A percentile compares a stretch with the other conserved stretches of the same genome.
Conservation (phyloP, 116 monocot genomes). For the Dioscorea cayenensis region DNA sequence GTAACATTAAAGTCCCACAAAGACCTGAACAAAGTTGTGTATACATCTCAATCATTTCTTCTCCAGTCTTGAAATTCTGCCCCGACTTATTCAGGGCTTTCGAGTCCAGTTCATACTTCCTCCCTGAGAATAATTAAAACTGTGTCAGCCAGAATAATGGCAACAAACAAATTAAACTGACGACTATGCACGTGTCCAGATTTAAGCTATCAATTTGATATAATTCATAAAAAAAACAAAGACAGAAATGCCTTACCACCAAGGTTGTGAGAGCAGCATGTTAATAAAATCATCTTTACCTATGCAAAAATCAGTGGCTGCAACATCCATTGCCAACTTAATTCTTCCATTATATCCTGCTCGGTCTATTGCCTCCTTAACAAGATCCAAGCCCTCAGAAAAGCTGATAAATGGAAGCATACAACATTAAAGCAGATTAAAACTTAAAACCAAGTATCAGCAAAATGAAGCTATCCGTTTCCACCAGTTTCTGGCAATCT, state of each 20-base stretch:
- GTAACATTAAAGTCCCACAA: background rate
- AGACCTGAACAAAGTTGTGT: constrained; percentile 75
- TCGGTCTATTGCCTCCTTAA: constrained; percentile 82
- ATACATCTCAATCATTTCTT: constrained; percentile 91
- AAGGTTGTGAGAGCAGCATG: background rate
- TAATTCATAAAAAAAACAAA: background rate
- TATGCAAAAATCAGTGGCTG: constrained; percentile 81
- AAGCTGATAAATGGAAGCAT: constrained; percentile 35
- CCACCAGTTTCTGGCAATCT: background rate
- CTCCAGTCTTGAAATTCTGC: constrained; percentile 83
- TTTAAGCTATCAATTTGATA: background rate
- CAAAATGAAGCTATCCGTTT: background rate
- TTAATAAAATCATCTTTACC: constrained; percentile 26
- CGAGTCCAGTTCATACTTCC: constrained; percentile 84
- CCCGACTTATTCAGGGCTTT: constrained; percentile 74
- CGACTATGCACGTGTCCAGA: background rate
- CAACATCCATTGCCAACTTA: constrained; percentile 79
- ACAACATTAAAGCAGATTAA: background rate
- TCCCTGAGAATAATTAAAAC: constrained; percentile 37
- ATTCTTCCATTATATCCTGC: constrained; percentile 86
- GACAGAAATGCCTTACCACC: background rate
- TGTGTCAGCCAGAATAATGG: background rate
- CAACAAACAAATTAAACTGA: too few relatives aligned
- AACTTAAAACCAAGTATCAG: background rate
- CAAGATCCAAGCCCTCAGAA: constrained; percentile 79